phyloP scores from a whole-genome alignment of 1,284 basidiomycete genomes.

The Ustilago sp. region DNA sequence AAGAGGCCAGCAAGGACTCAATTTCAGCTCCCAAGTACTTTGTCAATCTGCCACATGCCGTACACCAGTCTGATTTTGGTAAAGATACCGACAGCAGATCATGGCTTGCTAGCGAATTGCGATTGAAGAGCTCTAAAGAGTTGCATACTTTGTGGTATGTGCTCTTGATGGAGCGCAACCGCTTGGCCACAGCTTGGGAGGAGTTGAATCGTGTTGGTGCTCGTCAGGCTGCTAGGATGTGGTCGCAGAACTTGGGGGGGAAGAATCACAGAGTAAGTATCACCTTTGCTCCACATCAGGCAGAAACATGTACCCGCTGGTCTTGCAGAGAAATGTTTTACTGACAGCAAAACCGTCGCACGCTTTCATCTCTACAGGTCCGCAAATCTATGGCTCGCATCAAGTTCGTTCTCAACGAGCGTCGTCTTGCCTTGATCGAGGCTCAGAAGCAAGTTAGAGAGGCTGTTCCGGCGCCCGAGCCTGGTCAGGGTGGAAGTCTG shows the following conservation, averaged over 20 bases:
- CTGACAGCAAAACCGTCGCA: not conserved
- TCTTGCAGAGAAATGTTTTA: not conserved
- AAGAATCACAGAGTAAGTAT: constrained; percentile 63
- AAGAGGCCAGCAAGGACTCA: constrained; percentile 32
- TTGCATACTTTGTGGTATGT: constrained; percentile 69
- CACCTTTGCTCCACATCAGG: not conserved
- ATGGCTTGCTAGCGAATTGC: constrained; percentile 64
- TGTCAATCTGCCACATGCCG: constrained; percentile 49
- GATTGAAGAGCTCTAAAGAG: constrained; percentile 63
- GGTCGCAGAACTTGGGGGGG: constrained; percentile 47
- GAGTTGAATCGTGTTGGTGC: constrained; percentile 58
- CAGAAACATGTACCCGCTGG: not conserved
- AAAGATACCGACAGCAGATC: constrained; percentile 45
- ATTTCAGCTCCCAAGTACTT: constrained; percentile 24
- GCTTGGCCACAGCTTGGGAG: constrained; percentile 61
- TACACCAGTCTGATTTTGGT: constrained; percentile 48
- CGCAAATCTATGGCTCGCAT: constrained; percentile 97
- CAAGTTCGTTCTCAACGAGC: constrained; percentile 92
- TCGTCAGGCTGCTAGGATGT: constrained; percentile 51
- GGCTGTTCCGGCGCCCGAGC: constrained; percentile 18
- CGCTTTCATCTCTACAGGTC: constrained; percentile 74
- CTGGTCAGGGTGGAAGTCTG: constrained; percentile 22
- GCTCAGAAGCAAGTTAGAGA: constrained; percentile 73
- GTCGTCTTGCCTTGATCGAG: constrained; percentile 81
- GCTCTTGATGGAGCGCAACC: constrained; percentile 64